Conservation (phyloP, 176 grass and related monocot species). For the Cenchrus purpureus region DNA sequence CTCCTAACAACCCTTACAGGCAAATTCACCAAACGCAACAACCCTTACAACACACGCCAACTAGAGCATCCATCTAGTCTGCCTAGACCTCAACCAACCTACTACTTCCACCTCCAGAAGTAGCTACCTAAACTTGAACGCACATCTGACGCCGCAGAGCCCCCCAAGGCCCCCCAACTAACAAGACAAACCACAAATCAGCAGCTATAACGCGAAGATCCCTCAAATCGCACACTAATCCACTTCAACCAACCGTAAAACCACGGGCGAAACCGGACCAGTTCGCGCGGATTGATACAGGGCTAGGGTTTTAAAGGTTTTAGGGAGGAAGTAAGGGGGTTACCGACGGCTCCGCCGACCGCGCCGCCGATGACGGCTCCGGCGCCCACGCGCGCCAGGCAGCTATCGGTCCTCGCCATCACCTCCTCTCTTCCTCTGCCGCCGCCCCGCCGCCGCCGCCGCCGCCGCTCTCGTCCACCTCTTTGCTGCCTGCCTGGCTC, state of each 20-base stretch:
- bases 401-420: constrained; percentile 66
- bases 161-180: not conserved
- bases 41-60: not conserved
- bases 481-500: not conserved
- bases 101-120: not conserved
- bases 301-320: constrained; percentile 60
- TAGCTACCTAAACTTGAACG: not conserved
- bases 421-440: not conserved
- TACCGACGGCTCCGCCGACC: constrained; percentile 89
- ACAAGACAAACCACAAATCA: constrained; percentile 21
- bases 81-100: not conserved
- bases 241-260: not conserved
- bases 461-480: not conserved
- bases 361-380: constrained; percentile 77
- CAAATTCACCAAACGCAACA: not conserved
- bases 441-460: constrained; percentile 6
- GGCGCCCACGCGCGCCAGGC: constrained; percentile 74
- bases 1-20: constrained; percentile 17
- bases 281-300: not conserved
- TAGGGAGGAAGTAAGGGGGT: constrained; percentile 1
- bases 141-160: not conserved
- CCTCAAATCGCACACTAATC: not conserved
- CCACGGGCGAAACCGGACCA: not conserved
- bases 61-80: not conserved
- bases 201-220: not conserved